Conservation (phyloP, 139 green algal species). For the Pleodorina starrii region DNA sequence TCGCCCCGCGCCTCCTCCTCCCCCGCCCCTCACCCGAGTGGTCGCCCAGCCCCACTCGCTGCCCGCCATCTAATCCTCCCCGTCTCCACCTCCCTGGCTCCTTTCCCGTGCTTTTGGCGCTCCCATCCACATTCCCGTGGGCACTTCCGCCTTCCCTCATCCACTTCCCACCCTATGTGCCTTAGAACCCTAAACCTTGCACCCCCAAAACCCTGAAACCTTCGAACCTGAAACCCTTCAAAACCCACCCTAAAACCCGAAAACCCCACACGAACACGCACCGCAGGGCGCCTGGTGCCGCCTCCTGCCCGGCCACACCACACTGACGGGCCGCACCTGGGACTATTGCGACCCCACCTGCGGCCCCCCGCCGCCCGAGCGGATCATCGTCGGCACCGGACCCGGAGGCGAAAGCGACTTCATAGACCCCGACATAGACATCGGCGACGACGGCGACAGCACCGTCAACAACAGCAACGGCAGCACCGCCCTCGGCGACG, state of each 20-base stretch:
- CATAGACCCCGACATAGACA: not conserved
- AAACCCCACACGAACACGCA: not conserved
- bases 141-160: not conserved
- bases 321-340: not conserved
- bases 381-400: no score
- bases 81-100: no score
- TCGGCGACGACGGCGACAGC: not conserved
- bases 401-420: not conserved
- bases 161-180: not conserved
- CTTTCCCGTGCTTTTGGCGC: no score
- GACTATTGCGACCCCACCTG: constrained; percentile 11
- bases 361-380: not conserved
- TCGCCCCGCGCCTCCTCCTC: no score
- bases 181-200: no score
- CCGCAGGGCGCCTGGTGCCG: constrained; percentile 40
- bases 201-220: no score
- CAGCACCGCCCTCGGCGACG: not conserved
- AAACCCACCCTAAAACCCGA: no score
- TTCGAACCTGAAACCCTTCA: no score
- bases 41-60: no score
- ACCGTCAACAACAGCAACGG: not conserved
- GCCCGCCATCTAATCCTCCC: no score
- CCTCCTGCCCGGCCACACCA: constrained; percentile 13
- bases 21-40: no score
- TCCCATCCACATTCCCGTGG: not conserved